Conservation (phyloP, 176 grass and related monocot genomes). For the Triticum timopheevii region DNA sequence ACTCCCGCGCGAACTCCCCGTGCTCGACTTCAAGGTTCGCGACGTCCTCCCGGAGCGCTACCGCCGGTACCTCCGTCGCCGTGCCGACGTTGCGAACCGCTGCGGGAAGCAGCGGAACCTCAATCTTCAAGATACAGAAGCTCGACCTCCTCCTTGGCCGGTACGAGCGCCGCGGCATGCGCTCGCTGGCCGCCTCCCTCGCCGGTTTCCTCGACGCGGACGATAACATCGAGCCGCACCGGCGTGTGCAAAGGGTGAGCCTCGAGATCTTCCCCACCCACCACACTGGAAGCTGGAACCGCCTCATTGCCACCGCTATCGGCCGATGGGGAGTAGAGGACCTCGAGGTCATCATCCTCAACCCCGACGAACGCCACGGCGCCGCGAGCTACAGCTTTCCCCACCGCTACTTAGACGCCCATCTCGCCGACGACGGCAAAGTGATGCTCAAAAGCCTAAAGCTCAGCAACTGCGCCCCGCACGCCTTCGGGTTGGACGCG, state of each 20-base stretch:
- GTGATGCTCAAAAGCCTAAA: neutral
- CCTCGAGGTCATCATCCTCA: constrained; percentile 9
- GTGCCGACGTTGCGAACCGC: neutral
- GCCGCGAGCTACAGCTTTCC: neutral
- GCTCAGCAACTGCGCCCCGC: neutral
- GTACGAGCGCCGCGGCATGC: neutral
- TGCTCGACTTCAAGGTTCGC: neutral
- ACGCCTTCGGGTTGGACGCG: no score
- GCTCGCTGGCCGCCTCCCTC: neutral
- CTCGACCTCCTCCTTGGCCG: no score
- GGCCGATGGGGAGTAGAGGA: neutral
- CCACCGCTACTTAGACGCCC: neutral
- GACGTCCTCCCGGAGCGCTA: constrained; percentile 6
- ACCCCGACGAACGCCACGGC: neutral
- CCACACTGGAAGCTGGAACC: neutral
- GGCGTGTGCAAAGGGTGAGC: neutral
- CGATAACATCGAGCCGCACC: neutral
- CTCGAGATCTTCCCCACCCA: neutral
- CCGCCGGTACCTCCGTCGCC: neutral
- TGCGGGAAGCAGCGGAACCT: neutral
- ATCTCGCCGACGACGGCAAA: neutral
- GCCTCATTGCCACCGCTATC: neutral
- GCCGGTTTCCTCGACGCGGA: neutral
- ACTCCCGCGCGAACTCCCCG: neutral
- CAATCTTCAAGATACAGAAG: neutral